Evolutionary conservation across 2,329 filamentous ascomycete species (phyloP).

Genomic region (Fusarium staphyleae): DNA sequence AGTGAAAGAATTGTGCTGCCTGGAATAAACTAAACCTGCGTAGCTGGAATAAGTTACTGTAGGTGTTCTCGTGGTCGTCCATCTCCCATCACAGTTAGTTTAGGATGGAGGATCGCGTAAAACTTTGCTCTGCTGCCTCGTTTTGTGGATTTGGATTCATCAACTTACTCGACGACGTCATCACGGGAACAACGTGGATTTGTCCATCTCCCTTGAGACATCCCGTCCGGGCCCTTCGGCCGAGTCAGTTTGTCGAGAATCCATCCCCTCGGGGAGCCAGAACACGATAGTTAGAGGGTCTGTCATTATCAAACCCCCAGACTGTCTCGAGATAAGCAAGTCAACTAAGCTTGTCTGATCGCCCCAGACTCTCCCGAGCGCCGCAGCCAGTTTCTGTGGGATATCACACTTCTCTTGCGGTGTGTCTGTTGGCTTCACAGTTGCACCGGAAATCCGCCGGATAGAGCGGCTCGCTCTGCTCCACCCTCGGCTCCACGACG

Average conservation of each 20-base stretch:
- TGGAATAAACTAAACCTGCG: too few species aligned
- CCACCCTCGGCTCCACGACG: slow-evolving; percentile 12
- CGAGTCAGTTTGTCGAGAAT: too few species aligned
- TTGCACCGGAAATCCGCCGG: not conserved
- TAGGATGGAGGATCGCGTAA: not conserved
- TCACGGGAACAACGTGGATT: not conserved
- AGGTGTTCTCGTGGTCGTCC: too few species aligned
- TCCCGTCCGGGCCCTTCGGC: not conserved
- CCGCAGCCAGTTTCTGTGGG: not conserved
- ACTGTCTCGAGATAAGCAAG: not conserved
- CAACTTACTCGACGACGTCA: not conserved
- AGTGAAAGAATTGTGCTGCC: slow-evolving; percentile 6
- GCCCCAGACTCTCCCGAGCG: not conserved
- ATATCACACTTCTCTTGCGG: not conserved
- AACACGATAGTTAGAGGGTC: too few species aligned
- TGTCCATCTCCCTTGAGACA: not conserved
- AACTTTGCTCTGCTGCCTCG: not conserved
- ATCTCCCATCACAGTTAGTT: too few species aligned
- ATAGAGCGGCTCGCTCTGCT: slow-evolving; percentile 14
- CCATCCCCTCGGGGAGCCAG: too few species aligned
- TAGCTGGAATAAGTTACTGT: too few species aligned
- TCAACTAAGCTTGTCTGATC: not conserved
- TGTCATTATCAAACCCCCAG: not conserved
- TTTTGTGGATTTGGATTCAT: not conserved
- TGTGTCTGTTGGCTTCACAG: not conserved